A percentile compares a stretch with the other conserved stretches of the same genome.
Evolutionary conservation across 192 early-diverging fungal species (phyloP).

Genomic region (Coemansia sp.): DNA sequence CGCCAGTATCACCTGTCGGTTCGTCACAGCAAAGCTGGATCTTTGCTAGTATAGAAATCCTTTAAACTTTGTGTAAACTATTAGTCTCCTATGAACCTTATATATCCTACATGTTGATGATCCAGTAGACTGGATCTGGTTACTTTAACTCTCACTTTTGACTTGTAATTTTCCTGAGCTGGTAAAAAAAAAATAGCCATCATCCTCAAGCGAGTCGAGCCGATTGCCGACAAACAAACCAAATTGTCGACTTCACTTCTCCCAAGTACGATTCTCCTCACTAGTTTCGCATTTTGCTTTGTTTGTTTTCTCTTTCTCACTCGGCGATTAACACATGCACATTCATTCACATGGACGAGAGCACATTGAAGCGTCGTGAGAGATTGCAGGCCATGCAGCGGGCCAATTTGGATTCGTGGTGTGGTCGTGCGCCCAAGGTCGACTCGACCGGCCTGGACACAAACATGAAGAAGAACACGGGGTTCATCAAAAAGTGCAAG

Average conservation of each 20-base stretch:
- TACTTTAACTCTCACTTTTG: too few species aligned
- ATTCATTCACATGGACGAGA: constrained; percentile 41
- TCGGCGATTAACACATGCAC: constrained; percentile 26
- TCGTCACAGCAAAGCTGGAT: constrained; percentile 17
- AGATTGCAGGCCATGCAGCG: constrained; percentile 39
- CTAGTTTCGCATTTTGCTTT: not conserved
- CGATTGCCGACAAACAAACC: constrained; percentile 1
- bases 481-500: constrained; percentile 92
- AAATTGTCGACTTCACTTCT: not conserved
- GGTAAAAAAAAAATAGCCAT: not conserved
- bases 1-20: constrained; percentile 37
- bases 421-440: constrained; percentile 18
- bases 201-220: not conserved
- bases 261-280: not conserved
- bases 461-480: constrained; percentile 97
- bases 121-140: not conserved
- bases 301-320: not conserved
- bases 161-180: too few species aligned
- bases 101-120: not conserved
- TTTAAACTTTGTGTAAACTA: not conserved
- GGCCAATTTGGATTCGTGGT: constrained; percentile 42
- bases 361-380: constrained; percentile 47
- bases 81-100: not conserved
- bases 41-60: constrained; percentile 16
- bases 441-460: constrained; percentile 65